Conservation (phyloP, 805 yeast species). For the Spathaspora hagerdaliae region DNA sequence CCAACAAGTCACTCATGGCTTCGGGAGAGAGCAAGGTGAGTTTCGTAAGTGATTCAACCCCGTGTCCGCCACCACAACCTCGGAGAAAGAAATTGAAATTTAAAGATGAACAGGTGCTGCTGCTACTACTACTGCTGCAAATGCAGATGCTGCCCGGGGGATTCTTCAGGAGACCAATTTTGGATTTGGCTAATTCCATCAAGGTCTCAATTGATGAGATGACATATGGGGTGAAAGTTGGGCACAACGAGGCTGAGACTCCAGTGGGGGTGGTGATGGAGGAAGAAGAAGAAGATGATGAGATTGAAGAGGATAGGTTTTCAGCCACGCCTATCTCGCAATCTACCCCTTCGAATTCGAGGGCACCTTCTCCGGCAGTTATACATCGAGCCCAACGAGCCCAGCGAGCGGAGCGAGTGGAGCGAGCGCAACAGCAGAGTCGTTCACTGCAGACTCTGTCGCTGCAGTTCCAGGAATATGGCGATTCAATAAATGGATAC, state of each 20-base stretch:
- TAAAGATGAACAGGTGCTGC: slow-evolving; percentile 18
- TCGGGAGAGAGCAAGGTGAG: background rate
- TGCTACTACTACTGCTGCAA: too few relatives aligned
- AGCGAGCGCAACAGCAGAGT: too few relatives aligned
- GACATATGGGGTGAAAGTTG: background rate
- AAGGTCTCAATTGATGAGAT: slow-evolving; percentile 18
- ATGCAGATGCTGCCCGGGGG: background rate
- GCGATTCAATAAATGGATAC: slow-evolving; percentile 39
- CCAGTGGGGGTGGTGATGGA: slow-evolving; percentile 5
- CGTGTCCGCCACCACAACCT: slow-evolving; percentile 38
- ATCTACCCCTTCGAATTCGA: slow-evolving; percentile 39
- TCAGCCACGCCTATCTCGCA: slow-evolving; percentile 37
- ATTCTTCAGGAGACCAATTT: slow-evolving; percentile 13
- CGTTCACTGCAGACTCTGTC: background rate
- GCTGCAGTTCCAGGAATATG: slow-evolving; percentile 26
- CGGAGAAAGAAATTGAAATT: slow-evolving; percentile 30
- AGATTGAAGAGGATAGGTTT: slow-evolving; percentile 7
- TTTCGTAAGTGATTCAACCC: slow-evolving; percentile 26
- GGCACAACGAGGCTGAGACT: too few relatives aligned
- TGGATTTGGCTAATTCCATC: slow-evolving; percentile 29
- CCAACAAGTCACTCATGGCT: background rate
- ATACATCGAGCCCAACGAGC: background rate
- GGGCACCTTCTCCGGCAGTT: slow-evolving; percentile 28
- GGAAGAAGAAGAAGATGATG: slow-evolving; percentile 10
- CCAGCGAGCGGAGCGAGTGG: too few relatives aligned